Conservation (phyloP, 768 basidiomycete species). For the Mycena floridula region DNA sequence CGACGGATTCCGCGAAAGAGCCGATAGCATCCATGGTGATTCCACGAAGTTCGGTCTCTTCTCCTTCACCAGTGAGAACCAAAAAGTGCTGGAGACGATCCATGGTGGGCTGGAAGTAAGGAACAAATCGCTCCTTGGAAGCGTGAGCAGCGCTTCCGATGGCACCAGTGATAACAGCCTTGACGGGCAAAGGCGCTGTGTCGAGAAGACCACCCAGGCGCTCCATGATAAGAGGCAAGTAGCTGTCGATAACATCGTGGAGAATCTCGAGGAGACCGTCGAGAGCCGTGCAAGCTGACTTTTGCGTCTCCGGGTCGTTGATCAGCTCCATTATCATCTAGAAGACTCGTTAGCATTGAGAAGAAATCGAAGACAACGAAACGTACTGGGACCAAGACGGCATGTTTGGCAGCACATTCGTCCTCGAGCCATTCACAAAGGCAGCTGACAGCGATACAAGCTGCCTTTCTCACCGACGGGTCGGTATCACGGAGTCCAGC, state of each 20-base stretch:
- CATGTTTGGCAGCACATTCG: conserved; percentile 80
- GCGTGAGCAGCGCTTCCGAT: conserved; percentile 98
- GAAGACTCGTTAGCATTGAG: conserved; percentile 3
- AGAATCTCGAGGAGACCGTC: conserved; percentile 95
- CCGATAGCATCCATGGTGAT: conserved; percentile 99
- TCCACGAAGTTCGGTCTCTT: conserved; percentile 90
- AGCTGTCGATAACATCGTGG: conserved; percentile 83
- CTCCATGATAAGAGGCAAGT: conserved; percentile 93
- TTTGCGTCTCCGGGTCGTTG: conserved; percentile 80
- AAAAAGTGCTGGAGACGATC: conserved; percentile 85
- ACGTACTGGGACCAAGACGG: conserved; percentile 77
- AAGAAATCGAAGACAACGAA: conserved; percentile 2
- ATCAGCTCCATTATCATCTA: conserved; percentile 90
- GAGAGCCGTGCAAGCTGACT: conserved; percentile 92
- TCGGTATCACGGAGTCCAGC: conserved; percentile 81
- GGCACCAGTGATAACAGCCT: conserved; percentile 93
- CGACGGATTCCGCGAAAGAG: conserved; percentile 96
- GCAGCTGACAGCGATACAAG: conserved; percentile 94
- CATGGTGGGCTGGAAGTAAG: conserved; percentile 94
- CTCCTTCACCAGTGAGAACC: conserved; percentile 76
- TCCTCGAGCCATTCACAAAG: conserved; percentile 97
- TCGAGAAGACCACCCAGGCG: conserved; percentile 83
- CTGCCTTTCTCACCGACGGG: conserved; percentile 84
- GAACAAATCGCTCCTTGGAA: conserved; percentile 82
- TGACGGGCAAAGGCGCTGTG: conserved; percentile 79